Evolutionary conservation across 139 green algal genomes (phyloP).

Genomic region (Chlorella vulgaris): DNA sequence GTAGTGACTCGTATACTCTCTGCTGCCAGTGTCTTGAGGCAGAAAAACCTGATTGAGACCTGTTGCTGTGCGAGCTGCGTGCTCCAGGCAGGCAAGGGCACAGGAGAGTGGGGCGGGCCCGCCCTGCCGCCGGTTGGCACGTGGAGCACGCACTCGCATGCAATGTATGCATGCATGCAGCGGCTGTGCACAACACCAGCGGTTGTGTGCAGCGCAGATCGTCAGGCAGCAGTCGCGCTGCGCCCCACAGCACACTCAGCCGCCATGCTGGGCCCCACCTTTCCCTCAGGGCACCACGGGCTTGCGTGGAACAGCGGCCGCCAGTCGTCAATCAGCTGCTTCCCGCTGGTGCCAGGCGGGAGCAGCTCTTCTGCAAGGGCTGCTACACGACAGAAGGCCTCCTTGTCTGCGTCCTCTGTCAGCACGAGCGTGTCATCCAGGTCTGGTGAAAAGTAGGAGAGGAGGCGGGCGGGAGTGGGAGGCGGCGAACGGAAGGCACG

Average conservation of each 20-base stretch:
- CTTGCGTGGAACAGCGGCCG: constrained; percentile 23
- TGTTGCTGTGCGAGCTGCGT: background rate
- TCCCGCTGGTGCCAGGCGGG: constrained; percentile 17
- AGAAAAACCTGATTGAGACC: constrained; percentile 51
- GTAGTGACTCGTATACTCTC: constrained; percentile 44
- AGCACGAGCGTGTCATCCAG: constrained; percentile 54
- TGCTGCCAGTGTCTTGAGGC: constrained; percentile 39
- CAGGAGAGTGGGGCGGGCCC: background rate
- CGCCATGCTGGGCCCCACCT: no score
- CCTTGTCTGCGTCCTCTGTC: constrained; percentile 36
- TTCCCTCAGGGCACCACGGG: constrained; percentile 46
- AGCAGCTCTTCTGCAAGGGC: constrained; percentile 30
- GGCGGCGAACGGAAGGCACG: background rate
- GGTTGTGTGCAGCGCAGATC: no score
- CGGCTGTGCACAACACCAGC: no score
- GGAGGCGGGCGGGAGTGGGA: background rate
- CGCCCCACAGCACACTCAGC: no score
- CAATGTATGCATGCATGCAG: background rate
- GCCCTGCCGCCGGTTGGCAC: constrained; percentile 8
- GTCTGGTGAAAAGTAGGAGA: constrained; percentile 5
- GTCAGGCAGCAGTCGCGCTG: no score
- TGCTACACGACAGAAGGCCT: constrained; percentile 28
- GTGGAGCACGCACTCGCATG: background rate
- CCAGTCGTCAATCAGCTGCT: constrained; percentile 31
- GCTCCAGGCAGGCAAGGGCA: constrained; percentile 4